Percentiles rank a stretch among this genome's conserved stretches.
Evolutionary conservation across 2,329 filamentous ascomycete genomes (phyloP).

Genomic region (Amphichorda felina): DNA sequence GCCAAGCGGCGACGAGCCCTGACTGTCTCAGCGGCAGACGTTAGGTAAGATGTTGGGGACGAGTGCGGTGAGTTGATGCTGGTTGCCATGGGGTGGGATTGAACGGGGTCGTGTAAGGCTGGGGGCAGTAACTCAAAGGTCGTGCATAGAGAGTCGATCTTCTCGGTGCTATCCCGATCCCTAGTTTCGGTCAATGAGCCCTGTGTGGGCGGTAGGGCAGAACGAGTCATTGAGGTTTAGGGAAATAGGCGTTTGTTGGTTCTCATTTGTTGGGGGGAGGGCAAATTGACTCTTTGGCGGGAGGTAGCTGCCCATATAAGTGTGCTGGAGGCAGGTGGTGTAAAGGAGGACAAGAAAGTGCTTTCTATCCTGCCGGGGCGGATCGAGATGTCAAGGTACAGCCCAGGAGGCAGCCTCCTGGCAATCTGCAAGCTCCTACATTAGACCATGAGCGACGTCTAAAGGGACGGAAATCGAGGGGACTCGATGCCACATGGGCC

Average conservation of each 20-base stretch:
- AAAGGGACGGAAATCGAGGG: too few relatives aligned
- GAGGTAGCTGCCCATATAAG: background rate
- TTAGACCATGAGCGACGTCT: too few relatives aligned
- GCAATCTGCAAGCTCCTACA: background rate
- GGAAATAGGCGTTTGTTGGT: background rate
- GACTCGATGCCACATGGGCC: background rate
- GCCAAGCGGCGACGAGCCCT: constrained; percentile 41
- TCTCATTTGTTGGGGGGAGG: background rate
- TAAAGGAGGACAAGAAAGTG: background rate
- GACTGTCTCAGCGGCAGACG: constrained; percentile 38
- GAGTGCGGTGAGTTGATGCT: constrained; percentile 8
- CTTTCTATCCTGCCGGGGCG: background rate
- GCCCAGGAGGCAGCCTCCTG: background rate
- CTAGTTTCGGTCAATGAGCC: constrained; percentile 71
- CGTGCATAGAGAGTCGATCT: constrained; percentile 49
- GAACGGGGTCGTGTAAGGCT: constrained; percentile 44
- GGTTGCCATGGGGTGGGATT: constrained; percentile 13
- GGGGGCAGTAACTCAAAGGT: constrained; percentile 69
- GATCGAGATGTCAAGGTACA: background rate
- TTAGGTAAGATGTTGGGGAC: constrained; percentile 23
- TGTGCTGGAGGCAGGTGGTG: background rate
- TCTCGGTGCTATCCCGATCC: constrained; percentile 54
- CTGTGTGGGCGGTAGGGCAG: constrained; percentile 53
- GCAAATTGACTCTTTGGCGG: background rate
- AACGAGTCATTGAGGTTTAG: constrained; percentile 2